Percentiles rank a stretch among this genome's conserved stretches.
These are phyloP conservation scores for Cryptococcus sp. DNA, from an alignment of 1,284 basidiomycete genomes.

Conservation along the genomic window DNA sequence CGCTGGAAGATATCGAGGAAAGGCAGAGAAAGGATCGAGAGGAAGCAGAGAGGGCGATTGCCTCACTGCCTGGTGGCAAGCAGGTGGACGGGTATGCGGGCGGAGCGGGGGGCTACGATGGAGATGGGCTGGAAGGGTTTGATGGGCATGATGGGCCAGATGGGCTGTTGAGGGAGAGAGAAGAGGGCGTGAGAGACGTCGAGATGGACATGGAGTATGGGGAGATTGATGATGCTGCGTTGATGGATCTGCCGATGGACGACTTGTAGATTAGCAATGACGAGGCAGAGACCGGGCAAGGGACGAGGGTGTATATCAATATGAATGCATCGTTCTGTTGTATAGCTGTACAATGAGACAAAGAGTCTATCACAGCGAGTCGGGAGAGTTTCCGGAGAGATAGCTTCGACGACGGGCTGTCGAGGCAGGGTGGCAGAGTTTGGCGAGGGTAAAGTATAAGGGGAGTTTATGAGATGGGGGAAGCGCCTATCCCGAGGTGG, in stretches of 20 bases:
- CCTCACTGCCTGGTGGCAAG: conserved; percentile 7
- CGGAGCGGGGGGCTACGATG: neutral
- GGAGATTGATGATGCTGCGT: conserved; percentile 38
- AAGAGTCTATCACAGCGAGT: too few relatives aligned
- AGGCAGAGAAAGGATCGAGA: conserved; percentile 38
- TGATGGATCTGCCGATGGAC: conserved; percentile 28
- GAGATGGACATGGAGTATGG: conserved; percentile 24
- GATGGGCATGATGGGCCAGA: conserved; percentile 3
- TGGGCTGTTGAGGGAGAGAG: neutral
- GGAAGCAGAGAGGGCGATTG: conserved; percentile 27
- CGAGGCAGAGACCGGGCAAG: neutral
- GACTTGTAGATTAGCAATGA: neutral
- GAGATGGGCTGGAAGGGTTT: conserved; percentile 5
- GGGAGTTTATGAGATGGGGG: neutral
- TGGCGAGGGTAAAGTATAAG: too few relatives aligned
- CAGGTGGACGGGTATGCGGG: conserved; percentile 9
- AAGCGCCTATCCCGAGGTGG: conserved; percentile 1
- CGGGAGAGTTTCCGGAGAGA: too few relatives aligned
- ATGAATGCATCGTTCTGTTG: neutral
- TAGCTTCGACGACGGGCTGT: too few relatives aligned
- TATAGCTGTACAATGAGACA: neutral
- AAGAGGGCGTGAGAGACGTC: conserved; percentile 7
- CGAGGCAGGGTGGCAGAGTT: too few relatives aligned
- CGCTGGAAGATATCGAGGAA: conserved; percentile 49
- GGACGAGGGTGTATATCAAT: neutral